phyloP scores from a whole-genome alignment of 2,329 filamentous ascomycete species.

The Penicillium thymicola region DNA sequence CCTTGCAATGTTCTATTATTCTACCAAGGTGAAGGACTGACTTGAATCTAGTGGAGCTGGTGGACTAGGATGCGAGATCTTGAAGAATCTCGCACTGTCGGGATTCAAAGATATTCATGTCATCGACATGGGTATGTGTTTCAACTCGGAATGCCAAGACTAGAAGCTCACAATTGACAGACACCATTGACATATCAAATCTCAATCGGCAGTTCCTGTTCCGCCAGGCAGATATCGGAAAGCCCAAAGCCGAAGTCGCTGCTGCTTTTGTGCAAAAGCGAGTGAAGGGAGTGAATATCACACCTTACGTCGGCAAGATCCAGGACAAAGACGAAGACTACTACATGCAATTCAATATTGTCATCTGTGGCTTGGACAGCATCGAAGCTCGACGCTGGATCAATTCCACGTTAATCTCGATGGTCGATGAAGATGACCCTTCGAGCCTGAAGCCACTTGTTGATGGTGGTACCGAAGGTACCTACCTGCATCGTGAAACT shows the following conservation, averaged over 20 bases:
- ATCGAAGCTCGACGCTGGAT: constrained; percentile 99
- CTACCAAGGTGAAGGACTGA: neutral
- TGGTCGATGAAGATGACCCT: constrained; percentile 78
- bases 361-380: constrained; percentile 93
- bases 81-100: constrained; percentile 93
- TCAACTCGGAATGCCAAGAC: neutral
- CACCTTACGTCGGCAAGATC: constrained; percentile 88
- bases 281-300: constrained; percentile 88
- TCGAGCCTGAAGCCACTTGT: constrained; percentile 91
- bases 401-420: constrained; percentile 84
- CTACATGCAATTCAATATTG: constrained; percentile 93
- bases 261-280: constrained; percentile 86
- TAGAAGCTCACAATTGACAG: constrained; percentile 43
- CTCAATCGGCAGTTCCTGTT: constrained; percentile 97
- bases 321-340: constrained; percentile 96
- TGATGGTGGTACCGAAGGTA: constrained; percentile 90
- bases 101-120: constrained; percentile 97
- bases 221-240: constrained; percentile 84
- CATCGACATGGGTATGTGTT: constrained; percentile 85
- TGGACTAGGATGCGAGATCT: constrained; percentile 89
- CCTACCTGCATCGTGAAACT: constrained; percentile 1
- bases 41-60: constrained; percentile 71
- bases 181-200: constrained; percentile 98
- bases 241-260: constrained; percentile 88
- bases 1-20: neutral